Conservation (phyloP, 108 stramenopile genomes). For the Asterionellopsis glacialis region DNA sequence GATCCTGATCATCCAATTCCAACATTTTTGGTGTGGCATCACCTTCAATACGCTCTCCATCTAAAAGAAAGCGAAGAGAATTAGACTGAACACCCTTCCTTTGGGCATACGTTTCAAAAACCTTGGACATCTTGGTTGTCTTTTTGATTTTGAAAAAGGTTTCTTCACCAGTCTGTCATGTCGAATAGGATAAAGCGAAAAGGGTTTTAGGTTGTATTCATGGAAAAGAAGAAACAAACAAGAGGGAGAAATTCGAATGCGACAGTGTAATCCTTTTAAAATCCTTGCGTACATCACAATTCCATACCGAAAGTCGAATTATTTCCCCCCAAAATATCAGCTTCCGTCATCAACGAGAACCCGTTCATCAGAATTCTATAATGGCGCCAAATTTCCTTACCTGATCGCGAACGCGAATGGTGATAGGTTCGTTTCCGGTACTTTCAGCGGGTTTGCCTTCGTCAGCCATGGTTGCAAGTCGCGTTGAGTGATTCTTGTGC, state of each 20-base stretch:
- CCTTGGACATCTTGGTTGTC: constrained; percentile 93
- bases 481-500: too few species aligned
- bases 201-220: too few species aligned
- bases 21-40: constrained; percentile 81
- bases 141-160: constrained; percentile 97
- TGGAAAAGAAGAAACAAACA: constrained; percentile 7
- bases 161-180: constrained; percentile 85
- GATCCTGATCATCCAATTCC: constrained; percentile 95
- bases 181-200: too few species aligned
- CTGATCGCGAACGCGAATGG: constrained; percentile 85
- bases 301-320: background rate
- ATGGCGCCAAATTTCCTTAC: constrained; percentile 26
- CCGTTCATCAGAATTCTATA: too few species aligned
- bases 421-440: constrained; percentile 57
- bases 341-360: background rate
- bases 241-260: constrained; percentile 14
- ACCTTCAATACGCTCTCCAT: constrained; percentile 86
- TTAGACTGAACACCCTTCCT: constrained; percentile 79
- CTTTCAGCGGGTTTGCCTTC: constrained; percentile 14
- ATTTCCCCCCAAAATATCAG: background rate
- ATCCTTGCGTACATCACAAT: background rate
- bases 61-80: constrained; percentile 88
- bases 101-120: constrained; percentile 84
- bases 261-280: constrained; percentile 1
- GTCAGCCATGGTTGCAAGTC: constrained; percentile 11